Evolutionary conservation across 2,329 filamentous ascomycete genomes (phyloP), one percentile per base, ranked within the genome.

Genomic region (Pseudogymnoascus sp.): DNA sequence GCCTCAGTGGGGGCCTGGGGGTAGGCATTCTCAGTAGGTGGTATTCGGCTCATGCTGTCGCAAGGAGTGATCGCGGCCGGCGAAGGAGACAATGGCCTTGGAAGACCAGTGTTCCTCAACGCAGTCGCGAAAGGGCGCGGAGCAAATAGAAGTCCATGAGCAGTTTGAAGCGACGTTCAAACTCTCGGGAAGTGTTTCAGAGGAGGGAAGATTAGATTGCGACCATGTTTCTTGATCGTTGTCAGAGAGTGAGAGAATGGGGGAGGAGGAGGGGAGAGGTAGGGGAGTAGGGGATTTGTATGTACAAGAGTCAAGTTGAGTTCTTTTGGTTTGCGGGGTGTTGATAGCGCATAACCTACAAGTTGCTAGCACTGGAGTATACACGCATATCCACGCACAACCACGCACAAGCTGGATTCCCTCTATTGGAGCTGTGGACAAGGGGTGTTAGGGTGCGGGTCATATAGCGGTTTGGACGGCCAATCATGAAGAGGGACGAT

Each of bases 81-180:
- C 68, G 69, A 64, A 67, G 68, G 75, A 78, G 77, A 79, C 78
- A 75, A 73, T 79, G 78, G 76, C 74, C 78, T 59, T 54, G 80
- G 79, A 75, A 81, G 80, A 79, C 81, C 77, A 78, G 74, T 76
- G 80, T 54, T 83, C 82, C 79, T 83, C 81, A 83, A 81, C 80
- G 80, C 80, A 78, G 79, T 83, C 80, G 82, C 81, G 79, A 81
- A 81, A 78, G 77, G 76, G 76, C 76, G 77, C 77, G 76, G 74
- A 76, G 75, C 77, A 78, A 76, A 74, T 73, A 76, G 77, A 78
- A 77, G 78, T 81, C 81, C 81, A 83, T 83, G 75, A 81, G 45
- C 23, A 54, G 45, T 54, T 54, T 54, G 45, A 54, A 54, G 23
- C 45, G 16, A 54, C 23, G 45, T 54, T 54, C 45, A 29, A 31